A percentile compares a stretch with the other conserved stretches of the same genome.
Conservation (phyloP, 495 filamentous ascomycete species). For the Thozetella sp. region DNA sequence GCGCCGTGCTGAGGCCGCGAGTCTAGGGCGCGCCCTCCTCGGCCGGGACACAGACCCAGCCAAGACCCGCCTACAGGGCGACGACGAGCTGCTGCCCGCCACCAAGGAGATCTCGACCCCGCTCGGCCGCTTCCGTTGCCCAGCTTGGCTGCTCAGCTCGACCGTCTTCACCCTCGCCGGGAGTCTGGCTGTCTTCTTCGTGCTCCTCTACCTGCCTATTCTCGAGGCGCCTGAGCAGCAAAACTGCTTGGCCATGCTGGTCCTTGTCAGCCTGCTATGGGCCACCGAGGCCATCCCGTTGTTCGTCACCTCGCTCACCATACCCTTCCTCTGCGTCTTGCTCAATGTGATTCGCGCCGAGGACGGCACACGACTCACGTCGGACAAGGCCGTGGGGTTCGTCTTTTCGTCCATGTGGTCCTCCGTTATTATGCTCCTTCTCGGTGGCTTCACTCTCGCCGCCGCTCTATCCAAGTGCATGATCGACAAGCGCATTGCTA, state of each 20-base stretch:
- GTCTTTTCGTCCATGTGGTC: conserved; percentile 98
- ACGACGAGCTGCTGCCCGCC: conserved; percentile 54
- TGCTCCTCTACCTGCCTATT: conserved; percentile 72
- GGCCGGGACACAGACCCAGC: conserved; percentile 71
- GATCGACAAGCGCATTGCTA: conserved; percentile 96
- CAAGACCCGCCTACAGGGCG: conserved; percentile 78
- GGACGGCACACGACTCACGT: conserved; percentile 65
- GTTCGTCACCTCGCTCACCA: conserved; percentile 92
- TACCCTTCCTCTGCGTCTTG: conserved; percentile 91
- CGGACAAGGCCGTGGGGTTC: conserved; percentile 75
- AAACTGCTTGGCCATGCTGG: conserved; percentile 91
- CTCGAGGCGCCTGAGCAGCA: conserved; percentile 88
- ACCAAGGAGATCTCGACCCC: conserved; percentile 79
- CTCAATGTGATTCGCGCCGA: conserved; percentile 82
- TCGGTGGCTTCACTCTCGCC: conserved; percentile 95
- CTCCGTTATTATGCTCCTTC: conserved; percentile 96
- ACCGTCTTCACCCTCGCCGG: conserved; percentile 77
- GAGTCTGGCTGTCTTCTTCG: conserved; percentile 71
- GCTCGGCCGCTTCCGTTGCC: conserved; percentile 73
- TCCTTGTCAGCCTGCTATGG: conserved; percentile 94
- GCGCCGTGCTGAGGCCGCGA: conserved; percentile 92
- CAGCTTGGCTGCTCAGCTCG: conserved; percentile 79
- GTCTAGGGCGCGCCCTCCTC: conserved; percentile 82
- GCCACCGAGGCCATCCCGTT: conserved; percentile 97
- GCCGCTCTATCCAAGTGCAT: conserved; percentile 96